Evolutionary conservation across 2,329 filamentous ascomycete species (phyloP).

Genomic region (Grosmannia penicillata): DNA sequence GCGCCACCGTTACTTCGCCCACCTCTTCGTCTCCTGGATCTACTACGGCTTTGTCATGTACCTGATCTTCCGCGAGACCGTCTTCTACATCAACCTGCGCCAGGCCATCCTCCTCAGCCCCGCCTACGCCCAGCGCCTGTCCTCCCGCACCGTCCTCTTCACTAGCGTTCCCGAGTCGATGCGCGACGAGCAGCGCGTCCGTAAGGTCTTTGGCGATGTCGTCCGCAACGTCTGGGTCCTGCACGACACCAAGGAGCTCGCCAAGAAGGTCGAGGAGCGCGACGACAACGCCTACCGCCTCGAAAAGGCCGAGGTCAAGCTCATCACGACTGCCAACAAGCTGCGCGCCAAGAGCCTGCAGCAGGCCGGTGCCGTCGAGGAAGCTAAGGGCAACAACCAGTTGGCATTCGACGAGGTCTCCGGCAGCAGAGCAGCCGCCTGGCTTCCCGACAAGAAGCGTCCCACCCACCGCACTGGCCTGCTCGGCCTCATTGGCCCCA

Average conservation of each 20-base stretch:
- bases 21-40: conserved; percentile 65
- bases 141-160: conserved; percentile 82
- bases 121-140: conserved; percentile 69
- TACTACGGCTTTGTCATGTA: conserved; percentile 84
- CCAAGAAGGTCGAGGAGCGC: conserved; percentile 68
- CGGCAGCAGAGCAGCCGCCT: conserved; percentile 57
- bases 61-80: conserved; percentile 74
- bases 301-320: conserved; percentile 72
- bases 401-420: conserved; percentile 47
- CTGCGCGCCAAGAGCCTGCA: conserved; percentile 54
- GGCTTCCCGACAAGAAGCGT: conserved; percentile 57
- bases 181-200: conserved; percentile 60
- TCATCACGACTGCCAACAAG: conserved; percentile 66
- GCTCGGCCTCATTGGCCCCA: conserved; percentile 60
- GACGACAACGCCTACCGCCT: conserved; percentile 68
- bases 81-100: conserved; percentile 88
- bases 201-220: conserved; percentile 66
- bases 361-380: conserved; percentile 32
- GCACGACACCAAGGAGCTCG: conserved; percentile 60
- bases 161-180: conserved; percentile 70
- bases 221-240: conserved; percentile 78
- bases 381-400: conserved; percentile 19
- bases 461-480: conserved; percentile 61
- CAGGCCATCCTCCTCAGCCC: conserved; percentile 85
- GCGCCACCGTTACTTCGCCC: conserved; percentile 62